Conservation (phyloP, 2,329 filamentous ascomycete genomes). For the Cercospora sojina region DNA sequence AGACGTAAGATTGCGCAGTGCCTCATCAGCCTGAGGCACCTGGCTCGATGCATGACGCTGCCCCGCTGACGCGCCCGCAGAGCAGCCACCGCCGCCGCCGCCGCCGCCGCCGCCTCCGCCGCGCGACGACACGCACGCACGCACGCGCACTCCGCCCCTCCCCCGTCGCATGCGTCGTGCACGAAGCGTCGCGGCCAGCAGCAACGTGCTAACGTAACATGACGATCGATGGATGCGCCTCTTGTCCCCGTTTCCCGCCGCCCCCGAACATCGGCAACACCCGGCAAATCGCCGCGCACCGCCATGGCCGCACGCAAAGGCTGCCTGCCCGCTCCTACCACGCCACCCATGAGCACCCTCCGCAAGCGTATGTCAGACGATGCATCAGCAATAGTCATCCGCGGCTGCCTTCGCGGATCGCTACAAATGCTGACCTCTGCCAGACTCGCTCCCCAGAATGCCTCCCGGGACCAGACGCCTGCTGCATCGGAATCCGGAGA, state of each 20-base stretch:
- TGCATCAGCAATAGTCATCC: not conserved
- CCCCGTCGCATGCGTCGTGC: not conserved
- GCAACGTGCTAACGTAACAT: not conserved
- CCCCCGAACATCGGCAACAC: not conserved
- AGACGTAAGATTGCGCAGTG: not conserved
- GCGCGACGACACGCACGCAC: not conserved
- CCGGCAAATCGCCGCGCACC: not conserved
- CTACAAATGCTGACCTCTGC: not conserved
- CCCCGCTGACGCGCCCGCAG: not conserved
- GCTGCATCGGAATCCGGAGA: conserved; percentile 12
- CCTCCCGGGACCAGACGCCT: conserved; percentile 1
- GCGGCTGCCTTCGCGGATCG: not conserved
- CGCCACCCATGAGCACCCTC: not conserved
- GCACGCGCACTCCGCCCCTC: not conserved
- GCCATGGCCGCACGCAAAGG: not conserved
- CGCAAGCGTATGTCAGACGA: conserved; percentile 1
- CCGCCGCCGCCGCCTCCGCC: not conserved
- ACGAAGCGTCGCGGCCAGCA: not conserved
- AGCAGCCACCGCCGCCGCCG: not conserved
- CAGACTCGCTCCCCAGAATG: not conserved
- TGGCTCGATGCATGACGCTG: not conserved
- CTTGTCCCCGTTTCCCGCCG: too few relatives aligned
- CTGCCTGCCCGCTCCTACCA: not conserved
- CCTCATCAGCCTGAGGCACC: not conserved
- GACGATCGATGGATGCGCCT: not conserved